A percentile compares a stretch with the other conserved stretches of the same genome.
Evolutionary conservation across 1,139 yeast species (phyloP).

Genomic region (Taiozyma sp.): DNA sequence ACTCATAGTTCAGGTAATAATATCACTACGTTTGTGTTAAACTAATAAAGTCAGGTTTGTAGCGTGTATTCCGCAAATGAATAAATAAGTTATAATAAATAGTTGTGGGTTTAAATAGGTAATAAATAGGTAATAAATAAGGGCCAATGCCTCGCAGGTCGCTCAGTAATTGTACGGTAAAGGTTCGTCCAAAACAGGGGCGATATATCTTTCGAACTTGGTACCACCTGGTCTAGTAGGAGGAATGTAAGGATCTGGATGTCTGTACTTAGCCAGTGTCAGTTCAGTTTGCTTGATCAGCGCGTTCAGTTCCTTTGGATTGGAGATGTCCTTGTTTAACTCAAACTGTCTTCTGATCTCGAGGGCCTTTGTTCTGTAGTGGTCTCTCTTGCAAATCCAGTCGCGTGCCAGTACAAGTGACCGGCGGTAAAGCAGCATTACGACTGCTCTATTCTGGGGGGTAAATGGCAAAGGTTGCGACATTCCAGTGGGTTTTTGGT

Average conservation of each 20-base stretch:
- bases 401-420: constrained; percentile 72
- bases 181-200: constrained; percentile 40
- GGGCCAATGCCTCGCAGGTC: not conserved
- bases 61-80: not conserved
- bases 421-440: constrained; percentile 64
- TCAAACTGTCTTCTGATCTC: constrained; percentile 75
- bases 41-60: not conserved
- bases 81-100: constrained; percentile 3
- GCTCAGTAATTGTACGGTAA: constrained; percentile 18
- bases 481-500: not conserved
- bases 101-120: constrained; percentile 2
- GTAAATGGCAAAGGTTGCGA: constrained; percentile 42
- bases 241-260: constrained; percentile 85
- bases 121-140: constrained; percentile 4
- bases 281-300: constrained; percentile 42
- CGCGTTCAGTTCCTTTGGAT: constrained; percentile 52
- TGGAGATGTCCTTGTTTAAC: constrained; percentile 56
- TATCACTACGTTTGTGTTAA: not conserved
- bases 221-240: constrained; percentile 91
- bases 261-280: constrained; percentile 57
- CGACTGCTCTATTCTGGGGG: constrained; percentile 63
- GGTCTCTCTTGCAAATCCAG: constrained; percentile 70
- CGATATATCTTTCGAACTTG: constrained; percentile 78
- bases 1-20: not conserved
- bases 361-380: constrained; percentile 66